A percentile compares a stretch with the other conserved stretches of the same genome.
Conservation (phyloP, 805 yeast species). For the Wickerhamiella galacta region DNA sequence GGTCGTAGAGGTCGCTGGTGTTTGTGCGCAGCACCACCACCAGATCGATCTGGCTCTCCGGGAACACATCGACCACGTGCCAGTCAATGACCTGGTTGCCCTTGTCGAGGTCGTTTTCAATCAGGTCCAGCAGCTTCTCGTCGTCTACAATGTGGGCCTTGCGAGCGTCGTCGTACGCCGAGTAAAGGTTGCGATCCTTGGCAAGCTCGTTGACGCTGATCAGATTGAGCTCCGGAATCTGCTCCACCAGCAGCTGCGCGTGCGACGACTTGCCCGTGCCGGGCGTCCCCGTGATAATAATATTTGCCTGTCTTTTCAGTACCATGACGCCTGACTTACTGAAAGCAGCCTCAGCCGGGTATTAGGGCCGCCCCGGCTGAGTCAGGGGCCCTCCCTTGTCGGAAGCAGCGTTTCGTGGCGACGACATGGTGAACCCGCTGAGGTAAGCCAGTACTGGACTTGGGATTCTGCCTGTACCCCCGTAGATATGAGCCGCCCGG, state of each 20-base stretch:
- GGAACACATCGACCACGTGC: conserved; percentile 95
- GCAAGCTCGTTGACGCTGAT: conserved; percentile 71
- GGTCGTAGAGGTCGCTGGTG: conserved; percentile 51
- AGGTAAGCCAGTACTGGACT: too few species aligned
- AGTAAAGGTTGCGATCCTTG: conserved; percentile 54
- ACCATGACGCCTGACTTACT: too few species aligned
- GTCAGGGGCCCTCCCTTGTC: too few species aligned
- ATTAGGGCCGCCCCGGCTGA: too few species aligned
- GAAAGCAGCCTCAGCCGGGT: too few species aligned
- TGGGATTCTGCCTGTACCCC: too few species aligned
- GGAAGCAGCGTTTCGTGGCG: too few species aligned
- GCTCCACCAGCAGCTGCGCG: conserved; percentile 38
- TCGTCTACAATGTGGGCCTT: conserved; percentile 86
- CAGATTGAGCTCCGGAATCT: conserved; percentile 33
- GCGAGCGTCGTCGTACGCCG: conserved; percentile 72
- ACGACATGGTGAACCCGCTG: too few species aligned
- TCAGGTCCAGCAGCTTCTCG: conserved; percentile 63
- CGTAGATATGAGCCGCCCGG: too few species aligned
- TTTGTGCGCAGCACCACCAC: conserved; percentile 79
- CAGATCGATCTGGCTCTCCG: conserved; percentile 79
- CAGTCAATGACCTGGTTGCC: conserved; percentile 93
- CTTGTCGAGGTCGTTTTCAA: conserved; percentile 58
- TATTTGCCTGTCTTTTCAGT: conserved; percentile 34
- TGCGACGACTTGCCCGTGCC: conserved; percentile 78
- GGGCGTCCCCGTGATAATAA: conserved; percentile 90